A percentile compares a stretch with the other conserved stretches of the same genome.
Conservation (phyloP, 106 monocot genomes). For the Gastrodia elata region DNA sequence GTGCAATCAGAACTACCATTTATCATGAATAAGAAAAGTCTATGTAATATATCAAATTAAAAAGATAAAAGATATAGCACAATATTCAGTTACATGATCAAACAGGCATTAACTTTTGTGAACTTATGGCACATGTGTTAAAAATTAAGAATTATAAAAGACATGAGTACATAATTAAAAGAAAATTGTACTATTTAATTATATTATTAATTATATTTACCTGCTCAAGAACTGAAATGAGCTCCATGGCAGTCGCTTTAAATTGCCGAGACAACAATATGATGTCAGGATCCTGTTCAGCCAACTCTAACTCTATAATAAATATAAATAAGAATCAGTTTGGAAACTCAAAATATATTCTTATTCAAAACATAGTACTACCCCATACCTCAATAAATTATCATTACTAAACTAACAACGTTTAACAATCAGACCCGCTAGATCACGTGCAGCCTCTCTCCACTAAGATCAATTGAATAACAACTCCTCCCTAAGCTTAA, state of each 20-base stretch:
- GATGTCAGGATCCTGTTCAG: conserved; percentile 96
- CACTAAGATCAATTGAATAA: no score
- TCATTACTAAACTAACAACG: neutral
- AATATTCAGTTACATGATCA: neutral
- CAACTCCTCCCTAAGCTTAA: neutral
- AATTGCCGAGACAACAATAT: conserved; percentile 84
- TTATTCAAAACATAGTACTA: neutral
- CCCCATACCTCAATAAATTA: neutral
- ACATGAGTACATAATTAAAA: neutral
- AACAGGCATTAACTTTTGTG: neutral
- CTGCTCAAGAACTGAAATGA: conserved; percentile 99
- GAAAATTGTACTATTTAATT: neutral
- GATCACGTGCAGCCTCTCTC: neutral
- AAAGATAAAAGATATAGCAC: neutral
- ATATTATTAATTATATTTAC: conserved; percentile 20
- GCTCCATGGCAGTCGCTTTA: conserved; percentile 97
- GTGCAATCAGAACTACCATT: neutral
- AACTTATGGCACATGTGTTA: no score
- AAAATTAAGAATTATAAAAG: neutral
- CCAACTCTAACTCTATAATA: conserved; percentile 75
- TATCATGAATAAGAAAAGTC: neutral
- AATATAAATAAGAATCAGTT: neutral
- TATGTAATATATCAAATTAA: neutral
- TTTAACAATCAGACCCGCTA: neutral
- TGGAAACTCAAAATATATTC: neutral